Percentiles rank a stretch among this genome's conserved stretches.
Conservation (phyloP, 495 filamentous ascomycete genomes). For the Penicillium waksmanii region DNA sequence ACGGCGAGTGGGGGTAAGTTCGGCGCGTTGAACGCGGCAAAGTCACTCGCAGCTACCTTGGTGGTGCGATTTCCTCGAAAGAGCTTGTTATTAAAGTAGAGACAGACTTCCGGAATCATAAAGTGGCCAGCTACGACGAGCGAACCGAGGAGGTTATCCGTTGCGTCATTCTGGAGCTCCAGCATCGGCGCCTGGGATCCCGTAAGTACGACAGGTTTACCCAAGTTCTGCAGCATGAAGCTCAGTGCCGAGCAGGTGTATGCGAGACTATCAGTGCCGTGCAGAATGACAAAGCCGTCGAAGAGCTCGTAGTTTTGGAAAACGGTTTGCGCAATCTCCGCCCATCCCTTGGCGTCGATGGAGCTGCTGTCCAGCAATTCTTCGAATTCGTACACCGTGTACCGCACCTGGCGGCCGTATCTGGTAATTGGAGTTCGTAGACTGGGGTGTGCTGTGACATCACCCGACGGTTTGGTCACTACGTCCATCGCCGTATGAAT, state of each 20-base stretch:
- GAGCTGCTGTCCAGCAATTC: conserved; percentile 89
- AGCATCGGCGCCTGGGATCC: conserved; percentile 93
- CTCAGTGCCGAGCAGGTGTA: conserved; percentile 91
- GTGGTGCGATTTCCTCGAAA: conserved; percentile 89
- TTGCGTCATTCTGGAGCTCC: conserved; percentile 89
- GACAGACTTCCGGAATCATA: conserved; percentile 92
- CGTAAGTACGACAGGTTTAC: conserved; percentile 89
- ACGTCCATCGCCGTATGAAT: conserved; percentile 58
- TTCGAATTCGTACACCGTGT: conserved; percentile 84
- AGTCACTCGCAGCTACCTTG: conserved; percentile 85
- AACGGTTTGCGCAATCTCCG: conserved; percentile 74
- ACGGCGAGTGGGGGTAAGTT: conserved; percentile 81
- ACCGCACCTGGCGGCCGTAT: conserved; percentile 82
- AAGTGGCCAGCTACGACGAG: conserved; percentile 95
- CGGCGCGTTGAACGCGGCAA: conserved; percentile 84
- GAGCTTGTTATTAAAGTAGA: conserved; percentile 95
- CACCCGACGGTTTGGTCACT: conserved; percentile 49
- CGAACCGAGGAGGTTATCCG: conserved; percentile 92
- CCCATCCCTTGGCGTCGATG: conserved; percentile 90
- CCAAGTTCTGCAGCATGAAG: conserved; percentile 92
- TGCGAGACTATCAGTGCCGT: conserved; percentile 91
- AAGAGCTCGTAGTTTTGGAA: conserved; percentile 84
- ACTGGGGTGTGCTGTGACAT: conserved; percentile 53
- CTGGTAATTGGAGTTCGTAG: conserved; percentile 80
- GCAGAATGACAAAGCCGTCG: conserved; percentile 94